phyloP scores from a whole-genome alignment of 805 yeast genomes.

The Saccharomyces jurei region DNA sequence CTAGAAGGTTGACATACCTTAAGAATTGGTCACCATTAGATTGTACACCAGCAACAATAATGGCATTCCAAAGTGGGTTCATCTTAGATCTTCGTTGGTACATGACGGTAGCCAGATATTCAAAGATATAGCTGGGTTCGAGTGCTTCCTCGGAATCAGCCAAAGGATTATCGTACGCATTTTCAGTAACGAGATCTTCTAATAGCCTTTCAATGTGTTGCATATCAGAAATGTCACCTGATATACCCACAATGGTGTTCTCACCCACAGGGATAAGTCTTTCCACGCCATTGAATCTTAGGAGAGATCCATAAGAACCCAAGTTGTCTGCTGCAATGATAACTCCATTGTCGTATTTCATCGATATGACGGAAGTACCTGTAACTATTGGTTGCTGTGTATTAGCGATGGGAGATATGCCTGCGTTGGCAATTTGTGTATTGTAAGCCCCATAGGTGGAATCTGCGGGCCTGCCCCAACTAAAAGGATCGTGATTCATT shows the following conservation, averaged over 20 bases:
- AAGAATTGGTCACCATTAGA: constrained; percentile 58
- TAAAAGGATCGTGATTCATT: constrained; percentile 95
- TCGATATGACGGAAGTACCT: constrained; percentile 89
- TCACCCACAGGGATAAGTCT: constrained; percentile 78
- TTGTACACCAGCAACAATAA: constrained; percentile 83
- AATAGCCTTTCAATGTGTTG: constrained; percentile 71
- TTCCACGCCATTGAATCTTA: constrained; percentile 78
- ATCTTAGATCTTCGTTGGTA: constrained; percentile 84
- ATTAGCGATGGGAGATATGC: constrained; percentile 62
- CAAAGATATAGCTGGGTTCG: constrained; percentile 82
- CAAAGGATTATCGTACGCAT: constrained; percentile 56
- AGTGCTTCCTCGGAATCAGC: constrained; percentile 47
- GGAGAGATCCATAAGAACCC: constrained; percentile 88
- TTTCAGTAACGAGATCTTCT: constrained; percentile 72
- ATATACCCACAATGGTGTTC: constrained; percentile 82
- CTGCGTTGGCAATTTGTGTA: constrained; percentile 61
- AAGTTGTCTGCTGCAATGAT: constrained; percentile 91
- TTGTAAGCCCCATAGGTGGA: constrained; percentile 77
- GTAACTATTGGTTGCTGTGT: constrained; percentile 94
- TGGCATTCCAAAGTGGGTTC: constrained; percentile 95
- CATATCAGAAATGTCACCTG: constrained; percentile 92
- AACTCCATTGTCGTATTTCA: constrained; percentile 85
- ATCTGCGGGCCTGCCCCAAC: constrained; percentile 93
- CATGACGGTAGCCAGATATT: constrained; percentile 74
- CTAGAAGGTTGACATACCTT: constrained; percentile 82